These are phyloP conservation scores for Populus trichocarpa DNA, from an alignment of 441 rosid genomes.

Conservation along the genomic window DNA sequence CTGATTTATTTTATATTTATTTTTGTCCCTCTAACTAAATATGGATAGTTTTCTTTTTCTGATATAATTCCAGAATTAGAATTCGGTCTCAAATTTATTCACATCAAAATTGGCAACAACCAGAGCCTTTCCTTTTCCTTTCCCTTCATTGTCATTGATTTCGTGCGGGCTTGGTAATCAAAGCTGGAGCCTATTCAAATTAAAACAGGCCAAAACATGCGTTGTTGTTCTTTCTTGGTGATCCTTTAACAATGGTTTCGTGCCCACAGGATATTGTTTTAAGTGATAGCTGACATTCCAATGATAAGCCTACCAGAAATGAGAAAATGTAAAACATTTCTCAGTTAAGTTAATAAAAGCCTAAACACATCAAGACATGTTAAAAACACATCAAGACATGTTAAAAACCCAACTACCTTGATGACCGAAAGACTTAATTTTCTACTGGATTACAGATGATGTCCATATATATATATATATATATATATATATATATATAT, in stretches of 20 bases:
- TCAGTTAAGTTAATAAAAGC: not conserved
- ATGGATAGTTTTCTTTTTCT: not conserved
- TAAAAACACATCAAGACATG: not conserved
- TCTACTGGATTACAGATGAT: not conserved
- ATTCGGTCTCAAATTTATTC: not conserved
- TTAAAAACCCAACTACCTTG: not conserved
- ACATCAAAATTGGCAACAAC: not conserved
- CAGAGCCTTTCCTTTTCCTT: not conserved
- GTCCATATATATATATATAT: not conserved
- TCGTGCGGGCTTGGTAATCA: not conserved
- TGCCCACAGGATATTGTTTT: not conserved
- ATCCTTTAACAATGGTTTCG: not conserved
- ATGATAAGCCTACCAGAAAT: slow-evolving; percentile 6
- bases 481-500: not conserved
- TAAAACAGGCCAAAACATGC: not conserved
- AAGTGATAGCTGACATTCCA: not conserved
- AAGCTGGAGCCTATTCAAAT: not conserved
- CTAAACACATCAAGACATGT: not conserved
- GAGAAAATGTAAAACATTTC: not conserved
- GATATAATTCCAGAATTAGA: not conserved
- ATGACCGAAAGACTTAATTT: not conserved
- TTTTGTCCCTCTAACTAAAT: not conserved
- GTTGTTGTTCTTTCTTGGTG: not conserved
- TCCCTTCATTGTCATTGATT: not conserved
- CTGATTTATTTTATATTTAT: no score